Evolutionary conservation across 2,329 filamentous ascomycete species (phyloP), one percentile per base, ranked within the genome.

Genomic region (Fusarium keratoplasticum): DNA sequence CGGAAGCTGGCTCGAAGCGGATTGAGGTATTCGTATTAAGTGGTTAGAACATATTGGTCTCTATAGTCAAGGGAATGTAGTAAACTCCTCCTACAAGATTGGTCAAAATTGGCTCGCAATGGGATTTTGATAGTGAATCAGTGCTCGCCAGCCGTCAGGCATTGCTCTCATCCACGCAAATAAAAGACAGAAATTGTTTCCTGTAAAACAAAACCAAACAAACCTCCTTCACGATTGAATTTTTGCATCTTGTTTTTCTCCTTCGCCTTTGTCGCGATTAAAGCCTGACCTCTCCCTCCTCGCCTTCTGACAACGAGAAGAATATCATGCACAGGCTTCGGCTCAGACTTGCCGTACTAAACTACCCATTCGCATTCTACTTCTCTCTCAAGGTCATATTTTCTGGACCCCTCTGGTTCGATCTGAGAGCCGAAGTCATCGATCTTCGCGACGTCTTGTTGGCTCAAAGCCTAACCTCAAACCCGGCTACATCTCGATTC

Each of bases 1-100:
- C 59, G 66, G 5, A 64, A 66, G 35, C 59, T 71, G 18, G 50
- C 69, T 25, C 58, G 66, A 3, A 59, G 61, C 31, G 69, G 69
- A 1, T 33, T 71, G 33, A 64, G 40, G 25, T 69, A 66, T 40
- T 64, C 31, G 42, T 69, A 71, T 29, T 69, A 14, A 14, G 35
- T 55, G 29, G 22, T 13, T 25, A 11, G n/a, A 55, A 35, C 9
- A 22, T 13, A 16, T 54, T 52, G 10, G 6, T 31, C 10, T 52
- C 10, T 0, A 13, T 0, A n/a, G 47, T 4, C 18, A 31, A 13
- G 0, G 1, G 1, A 18, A 5, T 11, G 5, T 10, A 22, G n/a
- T 2, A 6, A 10, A 18, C 8, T 55, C 7, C 4, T 16, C 52
- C 14, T 8, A 31, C 1, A 22, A 25, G 20, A 5, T 13, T n/a